These are phyloP conservation scores for Pestalotiopsis sp. DNA, from an alignment of 2,329 filamentous ascomycete species.

Conservation along the genomic window DNA sequence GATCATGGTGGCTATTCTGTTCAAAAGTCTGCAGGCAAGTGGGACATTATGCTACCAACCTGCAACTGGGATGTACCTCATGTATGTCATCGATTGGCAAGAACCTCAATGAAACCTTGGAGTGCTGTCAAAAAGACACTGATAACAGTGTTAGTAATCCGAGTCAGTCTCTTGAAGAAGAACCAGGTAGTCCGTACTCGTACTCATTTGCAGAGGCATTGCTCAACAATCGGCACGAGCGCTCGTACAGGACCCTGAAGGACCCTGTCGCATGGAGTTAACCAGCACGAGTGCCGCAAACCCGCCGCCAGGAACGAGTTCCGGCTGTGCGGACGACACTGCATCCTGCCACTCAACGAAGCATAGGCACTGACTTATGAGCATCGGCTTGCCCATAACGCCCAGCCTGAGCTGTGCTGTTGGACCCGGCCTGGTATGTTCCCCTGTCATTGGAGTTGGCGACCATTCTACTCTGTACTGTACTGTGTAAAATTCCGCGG, in stretches of 20 bases:
- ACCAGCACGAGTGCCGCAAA: background rate
- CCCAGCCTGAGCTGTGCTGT: background rate
- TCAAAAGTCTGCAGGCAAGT: background rate
- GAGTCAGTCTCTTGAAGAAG: background rate
- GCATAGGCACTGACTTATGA: background rate
- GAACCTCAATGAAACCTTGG: background rate
- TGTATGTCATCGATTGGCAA: background rate
- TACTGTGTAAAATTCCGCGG: background rate
- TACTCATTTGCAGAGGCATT: background rate
- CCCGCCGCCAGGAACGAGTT: background rate
- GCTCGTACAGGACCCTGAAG: background rate
- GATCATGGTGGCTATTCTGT: background rate
- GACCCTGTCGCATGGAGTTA: background rate
- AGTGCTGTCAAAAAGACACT: background rate
- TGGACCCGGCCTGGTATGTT: background rate
- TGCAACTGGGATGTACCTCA: background rate
- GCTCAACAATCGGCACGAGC: background rate
- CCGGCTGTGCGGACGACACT: background rate
- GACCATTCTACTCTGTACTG: background rate
- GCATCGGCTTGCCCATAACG: background rate
- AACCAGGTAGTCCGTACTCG: background rate
- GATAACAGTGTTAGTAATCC: background rate
- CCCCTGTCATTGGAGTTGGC: background rate
- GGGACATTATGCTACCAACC: background rate
- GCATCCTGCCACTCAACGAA: background rate